Conservation (phyloP, 176 grass and related monocot species). For the Hsuehochloa calcarea region DNA sequence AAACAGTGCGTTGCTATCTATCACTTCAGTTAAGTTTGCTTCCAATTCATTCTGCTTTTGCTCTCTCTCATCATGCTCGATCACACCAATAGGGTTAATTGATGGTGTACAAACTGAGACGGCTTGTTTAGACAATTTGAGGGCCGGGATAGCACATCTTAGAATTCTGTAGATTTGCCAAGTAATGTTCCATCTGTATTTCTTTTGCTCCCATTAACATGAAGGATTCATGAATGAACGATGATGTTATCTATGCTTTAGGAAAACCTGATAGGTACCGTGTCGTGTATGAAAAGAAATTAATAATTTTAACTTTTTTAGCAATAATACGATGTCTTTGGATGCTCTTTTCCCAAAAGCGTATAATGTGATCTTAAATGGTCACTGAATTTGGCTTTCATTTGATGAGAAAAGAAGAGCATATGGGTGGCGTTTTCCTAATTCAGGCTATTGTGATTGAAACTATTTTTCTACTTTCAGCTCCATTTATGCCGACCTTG, state of each 20-base stretch:
- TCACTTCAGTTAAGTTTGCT: background rate
- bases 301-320: conserved; percentile 35
- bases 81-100: background rate
- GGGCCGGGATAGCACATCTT: background rate
- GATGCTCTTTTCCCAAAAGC: background rate
- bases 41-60: background rate
- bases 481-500: conserved; percentile 5
- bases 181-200: background rate
- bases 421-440: conserved; percentile 6
- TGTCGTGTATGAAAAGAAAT: conserved; percentile 32
- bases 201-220: background rate
- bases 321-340: conserved; percentile 8
- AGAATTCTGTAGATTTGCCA: background rate
- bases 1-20: background rate
- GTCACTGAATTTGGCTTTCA: conserved; percentile 6
- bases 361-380: conserved; percentile 4
- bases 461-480: conserved; percentile 16
- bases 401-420: conserved; percentile 19
- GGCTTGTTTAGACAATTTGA: background rate
- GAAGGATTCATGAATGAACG: background rate
- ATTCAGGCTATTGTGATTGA: conserved; percentile 11
- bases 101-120: background rate
- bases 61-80: background rate
- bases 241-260: background rate
- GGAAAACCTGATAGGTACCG: conserved; percentile 25